These are phyloP conservation scores for Aethionema arabicum DNA, from an alignment of 345 rosid genomes.

Conservation along the genomic window DNA sequence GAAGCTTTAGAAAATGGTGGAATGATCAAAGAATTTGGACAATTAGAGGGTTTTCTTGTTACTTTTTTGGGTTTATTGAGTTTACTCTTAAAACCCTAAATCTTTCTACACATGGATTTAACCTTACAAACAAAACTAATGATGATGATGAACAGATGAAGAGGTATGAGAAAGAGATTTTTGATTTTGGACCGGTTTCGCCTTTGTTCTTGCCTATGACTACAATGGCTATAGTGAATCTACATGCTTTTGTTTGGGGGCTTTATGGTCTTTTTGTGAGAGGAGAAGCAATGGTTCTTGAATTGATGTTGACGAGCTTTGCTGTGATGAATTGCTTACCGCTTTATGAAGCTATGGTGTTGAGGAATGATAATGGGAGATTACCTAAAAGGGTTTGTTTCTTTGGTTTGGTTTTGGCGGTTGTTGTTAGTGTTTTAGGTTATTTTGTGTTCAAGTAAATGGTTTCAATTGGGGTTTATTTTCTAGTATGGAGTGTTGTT, in stretches of 20 bases:
- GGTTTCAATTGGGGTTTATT: not conserved
- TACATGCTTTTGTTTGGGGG: constrained; percentile 42
- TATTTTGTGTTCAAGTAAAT: constrained; percentile 36
- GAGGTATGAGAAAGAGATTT: constrained; percentile 52
- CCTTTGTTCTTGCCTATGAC: constrained; percentile 53
- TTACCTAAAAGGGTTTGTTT: constrained; percentile 39
- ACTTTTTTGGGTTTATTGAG: constrained; percentile 43
- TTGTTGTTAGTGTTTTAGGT: constrained; percentile 32
- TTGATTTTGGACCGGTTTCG: constrained; percentile 58
- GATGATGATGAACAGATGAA: constrained; percentile 54
- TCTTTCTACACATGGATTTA: constrained; percentile 48
- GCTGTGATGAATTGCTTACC: constrained; percentile 53
- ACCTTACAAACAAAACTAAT: constrained; percentile 55
- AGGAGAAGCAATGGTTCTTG: constrained; percentile 38
- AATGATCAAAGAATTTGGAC: constrained; percentile 64
- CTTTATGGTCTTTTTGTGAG: not conserved
- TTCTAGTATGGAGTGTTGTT: no score
- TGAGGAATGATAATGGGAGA: constrained; percentile 60
- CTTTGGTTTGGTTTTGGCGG: constrained; percentile 35
- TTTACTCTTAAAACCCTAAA: constrained; percentile 48
- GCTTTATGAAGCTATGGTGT: constrained; percentile 55
- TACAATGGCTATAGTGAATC: constrained; percentile 52
- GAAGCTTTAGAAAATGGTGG: constrained; percentile 69
- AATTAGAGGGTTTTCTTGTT: constrained; percentile 50
- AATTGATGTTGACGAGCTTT: constrained; percentile 45